Conservation (phyloP, 2,329 filamentous ascomycete genomes). For the Sporothrix pseudoabietina region DNA sequence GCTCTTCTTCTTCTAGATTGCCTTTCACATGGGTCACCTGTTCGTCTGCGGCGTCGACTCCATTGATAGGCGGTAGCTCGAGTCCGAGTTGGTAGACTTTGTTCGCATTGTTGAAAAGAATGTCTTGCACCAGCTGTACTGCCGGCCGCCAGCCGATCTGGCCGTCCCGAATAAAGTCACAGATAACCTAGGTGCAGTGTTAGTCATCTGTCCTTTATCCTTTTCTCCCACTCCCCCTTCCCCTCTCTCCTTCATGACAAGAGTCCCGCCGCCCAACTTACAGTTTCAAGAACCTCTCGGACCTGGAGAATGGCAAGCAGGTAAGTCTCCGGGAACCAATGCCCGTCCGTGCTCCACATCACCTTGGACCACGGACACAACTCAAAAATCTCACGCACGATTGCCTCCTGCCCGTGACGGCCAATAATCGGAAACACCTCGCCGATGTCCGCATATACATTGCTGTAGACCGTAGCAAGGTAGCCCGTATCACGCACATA, state of each 20-base stretch:
- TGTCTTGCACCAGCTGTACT: constrained; percentile 62
- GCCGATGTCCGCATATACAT: constrained; percentile 81
- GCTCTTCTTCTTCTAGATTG: not conserved
- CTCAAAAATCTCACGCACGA: constrained; percentile 73
- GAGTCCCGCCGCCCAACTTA: constrained; percentile 42
- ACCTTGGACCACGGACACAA: constrained; percentile 74
- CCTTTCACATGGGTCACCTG: no score
- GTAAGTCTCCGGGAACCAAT: constrained; percentile 78
- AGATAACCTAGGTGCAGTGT: constrained; percentile 56
- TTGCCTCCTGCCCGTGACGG: constrained; percentile 70
- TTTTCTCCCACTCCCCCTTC: not conserved
- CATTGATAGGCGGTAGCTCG: constrained; percentile 40
- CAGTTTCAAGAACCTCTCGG: constrained; percentile 67
- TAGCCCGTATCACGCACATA: constrained; percentile 79
- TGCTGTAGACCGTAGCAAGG: constrained; percentile 73
- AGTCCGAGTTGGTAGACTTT: constrained; percentile 67
- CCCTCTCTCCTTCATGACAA: no score
- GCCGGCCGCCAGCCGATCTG: constrained; percentile 65
- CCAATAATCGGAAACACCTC: constrained; percentile 80
- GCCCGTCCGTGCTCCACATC: constrained; percentile 78
- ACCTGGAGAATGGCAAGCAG: constrained; percentile 73
- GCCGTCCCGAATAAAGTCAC: constrained; percentile 65
- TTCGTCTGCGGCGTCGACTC: not conserved
- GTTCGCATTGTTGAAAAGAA: constrained; percentile 78
- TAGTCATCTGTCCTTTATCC: not conserved